Evolutionary conservation across 2,329 filamentous ascomycete species (phyloP).

Genomic region (Colletotrichum eleusines): DNA sequence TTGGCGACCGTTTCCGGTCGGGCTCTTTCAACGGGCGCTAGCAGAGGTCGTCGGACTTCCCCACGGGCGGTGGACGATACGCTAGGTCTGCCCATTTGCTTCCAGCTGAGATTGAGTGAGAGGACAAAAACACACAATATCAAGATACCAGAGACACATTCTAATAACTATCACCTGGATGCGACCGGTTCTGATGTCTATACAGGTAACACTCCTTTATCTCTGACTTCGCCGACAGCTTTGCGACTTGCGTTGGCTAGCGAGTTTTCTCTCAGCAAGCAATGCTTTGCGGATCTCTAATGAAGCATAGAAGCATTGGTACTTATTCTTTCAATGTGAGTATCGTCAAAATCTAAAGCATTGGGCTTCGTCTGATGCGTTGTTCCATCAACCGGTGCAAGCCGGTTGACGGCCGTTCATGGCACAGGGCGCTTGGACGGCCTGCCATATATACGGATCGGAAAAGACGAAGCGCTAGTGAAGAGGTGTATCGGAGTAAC

Average conservation of each 20-base stretch:
- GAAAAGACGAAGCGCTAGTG: not conserved
- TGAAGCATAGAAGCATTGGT: not conserved
- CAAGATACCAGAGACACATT: not conserved
- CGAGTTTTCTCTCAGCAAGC: not conserved
- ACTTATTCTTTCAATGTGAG: not conserved
- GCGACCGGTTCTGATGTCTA: not conserved
- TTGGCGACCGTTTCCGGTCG: not conserved
- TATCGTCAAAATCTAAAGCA: not conserved
- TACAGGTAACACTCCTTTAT: not conserved
- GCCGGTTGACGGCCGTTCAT: not conserved
- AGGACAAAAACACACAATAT: not conserved
- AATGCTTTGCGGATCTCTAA: not conserved
- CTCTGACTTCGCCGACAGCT: not conserved
- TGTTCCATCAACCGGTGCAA: not conserved
- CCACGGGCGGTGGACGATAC: constrained; percentile 9
- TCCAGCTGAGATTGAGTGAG: not conserved
- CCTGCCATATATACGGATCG: not conserved
- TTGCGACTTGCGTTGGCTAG: not conserved
- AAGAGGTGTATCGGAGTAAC: no score
- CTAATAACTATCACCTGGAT: not conserved
- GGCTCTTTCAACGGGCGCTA: constrained; percentile 1
- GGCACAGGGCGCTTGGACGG: not conserved
- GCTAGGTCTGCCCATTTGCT: not conserved
- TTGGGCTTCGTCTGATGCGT: not conserved
- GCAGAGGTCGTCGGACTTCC: constrained; percentile 33